Evolutionary conservation across 148 eudicot species (phyloP).

Genomic region (Hydrangea macrophylla): DNA sequence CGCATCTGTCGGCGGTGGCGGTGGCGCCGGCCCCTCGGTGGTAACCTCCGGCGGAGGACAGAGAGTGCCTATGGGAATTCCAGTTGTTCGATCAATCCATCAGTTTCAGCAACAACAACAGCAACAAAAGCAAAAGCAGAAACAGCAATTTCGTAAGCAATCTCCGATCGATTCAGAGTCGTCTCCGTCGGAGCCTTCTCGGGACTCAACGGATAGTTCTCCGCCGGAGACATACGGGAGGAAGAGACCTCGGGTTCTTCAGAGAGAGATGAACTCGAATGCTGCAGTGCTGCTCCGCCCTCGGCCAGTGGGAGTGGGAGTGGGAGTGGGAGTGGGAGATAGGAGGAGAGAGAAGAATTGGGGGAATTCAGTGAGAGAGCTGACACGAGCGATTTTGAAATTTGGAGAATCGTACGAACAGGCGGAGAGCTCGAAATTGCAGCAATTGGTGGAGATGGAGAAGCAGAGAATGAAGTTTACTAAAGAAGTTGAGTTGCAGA

Average conservation of each 20-base stretch:
- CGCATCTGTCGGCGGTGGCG: slow-evolving; percentile 1
- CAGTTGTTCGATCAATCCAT: slow-evolving; percentile 28
- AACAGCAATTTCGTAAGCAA: slow-evolving; percentile 22
- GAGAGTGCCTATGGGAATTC: slow-evolving; percentile 58
- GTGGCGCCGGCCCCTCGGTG: neutral
- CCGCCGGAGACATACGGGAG: slow-evolving; percentile 43
- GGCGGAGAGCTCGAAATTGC: slow-evolving; percentile 69
- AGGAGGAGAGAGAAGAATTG: slow-evolving; percentile 25
- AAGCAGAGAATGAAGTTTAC: slow-evolving; percentile 90
- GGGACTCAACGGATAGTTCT: slow-evolving; percentile 57
- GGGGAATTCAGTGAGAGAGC: slow-evolving; percentile 78
- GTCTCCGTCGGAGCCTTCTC: slow-evolving; percentile 37
- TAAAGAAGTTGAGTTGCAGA: slow-evolving; percentile 81
- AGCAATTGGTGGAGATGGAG: slow-evolving; percentile 91
- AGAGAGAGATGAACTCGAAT: slow-evolving; percentile 17
- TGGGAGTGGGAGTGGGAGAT: slow-evolving; percentile 15
- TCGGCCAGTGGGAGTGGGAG: neutral
- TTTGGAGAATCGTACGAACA: slow-evolving; percentile 82
- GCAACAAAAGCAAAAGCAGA: slow-evolving; percentile 4
- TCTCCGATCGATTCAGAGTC: slow-evolving; percentile 44
- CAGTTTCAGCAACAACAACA: slow-evolving; percentile 5
- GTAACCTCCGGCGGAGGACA: neutral
- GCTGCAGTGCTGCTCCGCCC: neutral
- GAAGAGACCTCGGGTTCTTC: slow-evolving; percentile 39
- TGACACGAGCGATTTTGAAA: slow-evolving; percentile 65